phyloP scores from a whole-genome alignment of 768 basidiomycete genomes.

The Cystoderma amianthinum region DNA sequence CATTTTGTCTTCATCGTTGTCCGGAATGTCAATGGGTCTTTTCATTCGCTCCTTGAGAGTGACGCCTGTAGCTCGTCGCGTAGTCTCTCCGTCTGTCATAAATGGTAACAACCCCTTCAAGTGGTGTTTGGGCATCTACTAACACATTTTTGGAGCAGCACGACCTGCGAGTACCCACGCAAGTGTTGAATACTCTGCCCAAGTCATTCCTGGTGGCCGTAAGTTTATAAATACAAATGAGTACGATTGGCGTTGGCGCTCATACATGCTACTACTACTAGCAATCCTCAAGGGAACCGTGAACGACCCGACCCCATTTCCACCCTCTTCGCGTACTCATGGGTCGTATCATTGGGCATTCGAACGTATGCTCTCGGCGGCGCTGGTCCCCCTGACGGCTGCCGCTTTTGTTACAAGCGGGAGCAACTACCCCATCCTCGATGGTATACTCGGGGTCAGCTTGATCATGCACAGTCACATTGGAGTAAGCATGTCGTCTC shows the following conservation, averaged over 20 bases:
- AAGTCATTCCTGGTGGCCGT: conserved; percentile 70
- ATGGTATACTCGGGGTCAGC: conserved; percentile 82
- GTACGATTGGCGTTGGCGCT: background rate
- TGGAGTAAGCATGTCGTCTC: conserved; percentile 54
- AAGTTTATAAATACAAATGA: conserved; percentile 19
- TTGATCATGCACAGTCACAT: conserved; percentile 95
- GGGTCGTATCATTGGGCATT: conserved; percentile 94
- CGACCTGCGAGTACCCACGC: conserved; percentile 25
- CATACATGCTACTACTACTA: conserved; percentile 16
- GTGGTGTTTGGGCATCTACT: conserved; percentile 8
- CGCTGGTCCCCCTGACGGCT: conserved; percentile 82
- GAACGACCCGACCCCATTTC: conserved; percentile 92
- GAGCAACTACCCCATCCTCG: conserved; percentile 75
- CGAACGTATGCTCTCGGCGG: conserved; percentile 85
- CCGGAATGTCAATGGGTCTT: conserved; percentile 45
- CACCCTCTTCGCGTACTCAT: conserved; percentile 69
- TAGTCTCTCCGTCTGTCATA: conserved; percentile 27
- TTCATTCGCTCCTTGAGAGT: conserved; percentile 42
- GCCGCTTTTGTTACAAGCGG: conserved; percentile 80
- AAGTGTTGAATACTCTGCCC: conserved; percentile 14
- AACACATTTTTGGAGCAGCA: conserved; percentile 7
- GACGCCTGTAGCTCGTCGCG: conserved; percentile 34
- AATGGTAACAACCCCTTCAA: no score
- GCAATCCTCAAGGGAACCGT: conserved; percentile 88
- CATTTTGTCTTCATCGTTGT: background rate